These are phyloP conservation scores for Globisporangium parvum DNA, from an alignment of 352 stramenopile species.

Conservation along the genomic window DNA sequence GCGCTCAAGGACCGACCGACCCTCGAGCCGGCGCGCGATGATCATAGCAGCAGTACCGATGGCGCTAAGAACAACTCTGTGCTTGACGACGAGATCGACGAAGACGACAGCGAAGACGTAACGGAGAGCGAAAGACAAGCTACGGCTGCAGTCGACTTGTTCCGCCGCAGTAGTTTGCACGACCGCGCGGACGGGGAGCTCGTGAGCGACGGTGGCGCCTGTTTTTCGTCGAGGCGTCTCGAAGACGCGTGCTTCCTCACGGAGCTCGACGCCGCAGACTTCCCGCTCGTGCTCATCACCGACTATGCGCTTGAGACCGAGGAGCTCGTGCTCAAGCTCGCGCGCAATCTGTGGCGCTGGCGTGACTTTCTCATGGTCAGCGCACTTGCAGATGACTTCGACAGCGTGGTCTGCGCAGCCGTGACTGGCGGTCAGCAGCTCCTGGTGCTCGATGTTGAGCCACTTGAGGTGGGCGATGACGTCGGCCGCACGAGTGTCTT, in stretches of 20 bases:
- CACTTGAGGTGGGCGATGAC: constrained; percentile 22
- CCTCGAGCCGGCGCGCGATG: too few relatives aligned
- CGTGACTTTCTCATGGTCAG: constrained; percentile 35
- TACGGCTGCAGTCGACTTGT: constrained; percentile 1
- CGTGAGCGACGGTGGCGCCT: constrained; percentile 17
- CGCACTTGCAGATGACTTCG: constrained; percentile 26
- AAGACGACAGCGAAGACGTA: neutral
- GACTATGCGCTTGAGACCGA: constrained; percentile 33
- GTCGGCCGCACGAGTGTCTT: constrained; percentile 7
- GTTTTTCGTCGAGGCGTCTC: constrained; percentile 39
- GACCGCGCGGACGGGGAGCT: constrained; percentile 16
- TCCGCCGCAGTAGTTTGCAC: neutral
- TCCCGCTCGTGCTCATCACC: constrained; percentile 39
- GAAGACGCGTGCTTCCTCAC: constrained; percentile 40
- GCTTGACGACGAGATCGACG: neutral
- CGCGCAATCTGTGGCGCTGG: constrained; percentile 37
- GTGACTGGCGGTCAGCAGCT: constrained; percentile 46
- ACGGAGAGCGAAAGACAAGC: constrained; percentile 1
- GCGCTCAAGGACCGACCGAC: constrained; percentile 8
- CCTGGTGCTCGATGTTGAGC: constrained; percentile 51
- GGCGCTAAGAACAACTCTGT: neutral
- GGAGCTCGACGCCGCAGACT: constrained; percentile 14
- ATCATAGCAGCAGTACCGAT: neutral
- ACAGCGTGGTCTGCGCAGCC: constrained; percentile 22
- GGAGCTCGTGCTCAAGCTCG: constrained; percentile 33